These are phyloP conservation scores for Tetrahymena elliotti DNA, from an alignment of 73 alveolate species.

Conservation along the genomic window DNA sequence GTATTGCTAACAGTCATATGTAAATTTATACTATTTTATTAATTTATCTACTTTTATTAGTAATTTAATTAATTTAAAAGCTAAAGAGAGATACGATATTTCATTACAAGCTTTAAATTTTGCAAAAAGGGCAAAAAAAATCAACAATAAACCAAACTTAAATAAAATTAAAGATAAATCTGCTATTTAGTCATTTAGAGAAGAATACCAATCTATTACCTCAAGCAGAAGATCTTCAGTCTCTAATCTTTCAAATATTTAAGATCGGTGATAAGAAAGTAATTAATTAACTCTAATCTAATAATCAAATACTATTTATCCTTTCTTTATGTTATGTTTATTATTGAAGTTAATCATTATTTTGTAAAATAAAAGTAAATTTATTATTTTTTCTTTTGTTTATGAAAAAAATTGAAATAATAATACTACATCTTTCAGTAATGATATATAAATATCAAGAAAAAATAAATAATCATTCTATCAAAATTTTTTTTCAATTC, in stretches of 20 bases:
- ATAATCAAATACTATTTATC: no score
- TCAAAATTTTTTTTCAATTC: no score
- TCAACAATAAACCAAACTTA: neutral
- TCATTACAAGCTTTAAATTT: neutral
- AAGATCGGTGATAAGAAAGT: neutral
- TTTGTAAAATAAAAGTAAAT: no score
- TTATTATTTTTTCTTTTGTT: no score
- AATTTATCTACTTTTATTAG: neutral
- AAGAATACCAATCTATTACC: neutral
- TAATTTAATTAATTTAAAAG: neutral
- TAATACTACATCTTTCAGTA: no score
- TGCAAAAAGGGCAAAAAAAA: neutral
- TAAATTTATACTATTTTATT: slow-evolving; percentile 20
- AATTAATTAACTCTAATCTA: no score
- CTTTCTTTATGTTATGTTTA: no score
- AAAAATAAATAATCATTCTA: no score
- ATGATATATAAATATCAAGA: no score
- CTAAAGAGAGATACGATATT: neutral
- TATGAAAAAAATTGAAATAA: no score
- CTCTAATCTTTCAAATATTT: neutral
- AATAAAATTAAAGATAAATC: neutral
- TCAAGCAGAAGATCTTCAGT: neutral
- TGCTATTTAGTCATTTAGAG: neutral
- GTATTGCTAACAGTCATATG: slow-evolving; percentile 87
- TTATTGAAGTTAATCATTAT: no score